Base-by-base conservation (phyloP, 1,139 yeast genomes). In the Candida mesenterica region DNA sequence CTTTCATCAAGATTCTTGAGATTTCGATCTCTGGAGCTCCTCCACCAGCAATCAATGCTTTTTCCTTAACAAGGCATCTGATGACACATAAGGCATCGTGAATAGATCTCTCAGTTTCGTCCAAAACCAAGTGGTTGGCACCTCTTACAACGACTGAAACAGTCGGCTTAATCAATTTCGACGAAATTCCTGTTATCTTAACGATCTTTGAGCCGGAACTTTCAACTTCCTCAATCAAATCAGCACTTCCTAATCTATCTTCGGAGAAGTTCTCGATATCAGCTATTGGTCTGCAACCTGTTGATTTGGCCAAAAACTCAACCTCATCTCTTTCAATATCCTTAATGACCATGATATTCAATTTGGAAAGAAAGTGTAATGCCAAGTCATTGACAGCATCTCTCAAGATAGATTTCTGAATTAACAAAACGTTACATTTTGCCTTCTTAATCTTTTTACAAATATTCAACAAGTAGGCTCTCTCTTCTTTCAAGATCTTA, bases 1-100 rank as follows among this genome's bases (percentile, higher is more conserved):
- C 97, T 52, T 79, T 82, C 61, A 78, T 72, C 50, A 92, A 67
- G 17, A 79, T 78, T 52, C 95, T 79, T 4, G 97, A 82, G 12
- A 90, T 84, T 67, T 92, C 98, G 49, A 92, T 80, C 66, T 92
- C 99, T 32, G 98, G 96, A 4, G 98, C 97, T 49, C 98, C 98
- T 47, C 99, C 98, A 52, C 99, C 99, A 10, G 97, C 97, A 64
- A 92, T 88, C 55, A 92, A 72, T 2, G 96, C 97, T 57, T 79
- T 85, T 62, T 89, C 92, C 61, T 92, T 90, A 28, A 94, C 97
- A 39, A 92, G 71, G 68, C 98, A 92, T 60, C 97, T 82, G 39
- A 94, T 77, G 18, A 94, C 99, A 73, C 99, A 92, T 41, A 92
- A 75, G 1, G 98, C 97, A 62, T 92, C 98, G 57, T 92, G 99